Percentiles rank a stretch among this genome's conserved stretches.
Conservation (phyloP, 1,284 basidiomycete genomes). For the Apiotrichum gamsii region DNA sequence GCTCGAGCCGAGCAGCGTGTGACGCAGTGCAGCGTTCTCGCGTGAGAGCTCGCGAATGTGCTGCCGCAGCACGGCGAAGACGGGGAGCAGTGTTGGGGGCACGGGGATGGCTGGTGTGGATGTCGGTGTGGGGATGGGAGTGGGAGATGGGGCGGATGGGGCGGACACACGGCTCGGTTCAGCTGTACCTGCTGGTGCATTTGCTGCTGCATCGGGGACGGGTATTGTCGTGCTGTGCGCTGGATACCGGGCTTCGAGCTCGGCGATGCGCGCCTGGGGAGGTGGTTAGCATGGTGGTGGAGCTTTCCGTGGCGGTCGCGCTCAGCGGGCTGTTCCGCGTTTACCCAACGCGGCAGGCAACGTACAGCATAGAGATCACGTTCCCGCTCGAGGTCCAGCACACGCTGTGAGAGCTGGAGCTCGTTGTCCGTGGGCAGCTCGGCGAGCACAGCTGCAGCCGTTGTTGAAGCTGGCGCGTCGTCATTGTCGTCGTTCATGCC, state of each 20-base stretch:
- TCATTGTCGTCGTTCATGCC: not conserved
- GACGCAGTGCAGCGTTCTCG: constrained; percentile 41
- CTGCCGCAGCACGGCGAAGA: constrained; percentile 25
- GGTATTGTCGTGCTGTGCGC: constrained; percentile 17
- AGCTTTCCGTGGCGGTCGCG: no score
- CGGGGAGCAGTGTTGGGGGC: constrained; percentile 29
- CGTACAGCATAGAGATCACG: constrained; percentile 28
- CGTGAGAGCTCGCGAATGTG: constrained; percentile 38
- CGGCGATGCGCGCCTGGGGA: constrained; percentile 18
- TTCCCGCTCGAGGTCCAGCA: constrained; percentile 34
- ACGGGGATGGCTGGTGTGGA: constrained; percentile 15
- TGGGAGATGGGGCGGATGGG: no score
- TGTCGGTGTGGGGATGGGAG: no score
- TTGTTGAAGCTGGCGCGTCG: no score
- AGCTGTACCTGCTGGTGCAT: no score
- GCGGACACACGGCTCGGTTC: no score
- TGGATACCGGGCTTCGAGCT: constrained; percentile 14
- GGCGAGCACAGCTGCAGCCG: not conserved
- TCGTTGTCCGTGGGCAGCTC: constrained; percentile 27
- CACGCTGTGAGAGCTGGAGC: constrained; percentile 24
- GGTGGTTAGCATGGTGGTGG: not conserved
- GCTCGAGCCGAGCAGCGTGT: constrained; percentile 34
- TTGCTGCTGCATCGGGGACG: no score
- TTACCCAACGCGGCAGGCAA: not conserved
- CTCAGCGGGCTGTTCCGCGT: no score